These are phyloP conservation scores for Podaxis sp. DNA, from an alignment of 768 basidiomycete genomes.

Conservation along the genomic window DNA sequence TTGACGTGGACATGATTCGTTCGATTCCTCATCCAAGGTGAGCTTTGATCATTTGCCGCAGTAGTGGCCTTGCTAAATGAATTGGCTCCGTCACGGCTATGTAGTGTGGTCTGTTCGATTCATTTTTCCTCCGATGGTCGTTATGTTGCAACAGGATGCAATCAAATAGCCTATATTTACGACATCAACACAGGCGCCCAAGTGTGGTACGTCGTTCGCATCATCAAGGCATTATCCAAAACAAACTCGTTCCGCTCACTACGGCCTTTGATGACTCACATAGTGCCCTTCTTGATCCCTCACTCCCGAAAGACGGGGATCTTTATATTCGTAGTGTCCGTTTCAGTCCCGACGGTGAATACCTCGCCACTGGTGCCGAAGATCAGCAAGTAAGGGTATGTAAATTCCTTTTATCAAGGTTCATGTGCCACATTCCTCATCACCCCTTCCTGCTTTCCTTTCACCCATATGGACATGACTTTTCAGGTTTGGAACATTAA, in stretches of 20 bases:
- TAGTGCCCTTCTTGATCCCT: slow-evolving; percentile 20
- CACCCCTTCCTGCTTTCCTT: slow-evolving; percentile 34
- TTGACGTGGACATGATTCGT: slow-evolving; percentile 77
- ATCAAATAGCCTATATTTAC: slow-evolving; percentile 93
- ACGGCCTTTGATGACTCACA: not conserved
- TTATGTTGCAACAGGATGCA: slow-evolving; percentile 93
- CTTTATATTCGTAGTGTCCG: slow-evolving; percentile 62
- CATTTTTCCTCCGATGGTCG: slow-evolving; percentile 93
- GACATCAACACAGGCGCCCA: slow-evolving; percentile 86
- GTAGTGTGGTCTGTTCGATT: slow-evolving; percentile 78
- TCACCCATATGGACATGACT: slow-evolving; percentile 27
- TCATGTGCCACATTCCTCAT: slow-evolving; percentile 72
- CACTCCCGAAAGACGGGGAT: slow-evolving; percentile 33
- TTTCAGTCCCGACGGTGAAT: slow-evolving; percentile 93
- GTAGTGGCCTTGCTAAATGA: not conserved
- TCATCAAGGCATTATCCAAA: not conserved
- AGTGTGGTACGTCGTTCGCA: slow-evolving; percentile 60
- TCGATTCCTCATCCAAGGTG: slow-evolving; percentile 84
- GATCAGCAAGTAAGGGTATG: slow-evolving; percentile 88
- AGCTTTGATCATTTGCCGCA: slow-evolving; percentile 13
- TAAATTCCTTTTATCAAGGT: slow-evolving; percentile 66
- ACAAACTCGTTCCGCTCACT: not conserved
- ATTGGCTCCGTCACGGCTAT: not conserved
- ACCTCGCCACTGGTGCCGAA: slow-evolving; percentile 92
- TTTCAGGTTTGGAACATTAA: slow-evolving; percentile 89